Base-by-base conservation (phyloP, 108 stramenopile genomes). In the Mayamaea pseudoterrestris region DNA sequence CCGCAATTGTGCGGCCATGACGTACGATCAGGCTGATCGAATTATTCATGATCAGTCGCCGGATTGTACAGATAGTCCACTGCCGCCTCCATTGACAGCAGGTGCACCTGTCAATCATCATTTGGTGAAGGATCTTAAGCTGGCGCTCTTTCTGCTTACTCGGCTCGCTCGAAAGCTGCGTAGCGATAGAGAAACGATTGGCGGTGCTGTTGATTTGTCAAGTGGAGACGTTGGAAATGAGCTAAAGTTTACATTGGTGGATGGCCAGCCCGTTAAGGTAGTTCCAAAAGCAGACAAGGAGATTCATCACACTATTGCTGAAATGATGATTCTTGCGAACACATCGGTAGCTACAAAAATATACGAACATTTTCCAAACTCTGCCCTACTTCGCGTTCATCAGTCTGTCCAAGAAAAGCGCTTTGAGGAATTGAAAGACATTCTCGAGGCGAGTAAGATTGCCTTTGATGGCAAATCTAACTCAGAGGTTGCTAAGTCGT, bases 301-400 rank as follows among this genome's bases (percentile, higher is more conserved):
- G 48, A 82, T 85, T 49, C 84, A 92, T 50, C 74, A 78, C 47
- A 80, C 82, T 22, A 71, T 92, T 29, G 85, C 85, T 17, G 87
- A 89, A 49, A 41, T 89, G 17, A 89, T 89, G 87, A 85, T 92
- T 37, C 51, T 83, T 7, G 83, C 85, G 18, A 92, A 92, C 34
- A 58, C 42, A n/a, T 66, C 49, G 17, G 85, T 78, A 24, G 65
- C 83, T 30, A 50, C 51, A 36, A 57, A 65, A 27, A 67, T 83
- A 39, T 61, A 35, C 47, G 44, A 50, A 18, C 21, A 40, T 43
- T 45, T 76, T 47, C 80, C 90, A 16, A 46, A 62, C 24, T 29
- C 60, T 13, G 80, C 90, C 0, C 62, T 92, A 14, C 56, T 88
- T 6, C 72, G 90, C 49, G 56, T 69, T 28, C 75, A 76, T 61